These are phyloP conservation scores for Phanerodontia chrysosporium DNA, from an alignment of 768 basidiomycete species.

Conservation along the genomic window DNA sequence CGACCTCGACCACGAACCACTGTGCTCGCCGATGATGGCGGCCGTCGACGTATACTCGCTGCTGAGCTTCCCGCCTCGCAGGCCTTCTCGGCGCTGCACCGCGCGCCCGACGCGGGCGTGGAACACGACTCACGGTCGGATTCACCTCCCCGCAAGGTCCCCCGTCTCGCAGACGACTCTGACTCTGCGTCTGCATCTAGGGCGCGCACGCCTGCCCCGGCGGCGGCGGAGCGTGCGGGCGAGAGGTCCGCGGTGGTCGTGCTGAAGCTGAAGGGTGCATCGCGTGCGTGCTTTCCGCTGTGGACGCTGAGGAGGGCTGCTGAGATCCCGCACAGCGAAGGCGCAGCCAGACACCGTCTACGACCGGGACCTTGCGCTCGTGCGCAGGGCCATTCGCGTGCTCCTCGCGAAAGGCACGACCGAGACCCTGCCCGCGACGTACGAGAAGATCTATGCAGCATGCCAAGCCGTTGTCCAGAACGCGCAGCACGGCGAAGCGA, in stretches of 20 bases:
- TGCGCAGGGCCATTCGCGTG: slow-evolving; percentile 32
- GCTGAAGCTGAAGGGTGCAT: slow-evolving; percentile 43
- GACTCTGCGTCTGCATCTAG: slow-evolving; percentile 67
- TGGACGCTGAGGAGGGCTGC: too few relatives aligned
- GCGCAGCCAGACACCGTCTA: slow-evolving; percentile 1
- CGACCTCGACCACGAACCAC: too few relatives aligned
- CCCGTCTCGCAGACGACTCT: slow-evolving; percentile 61
- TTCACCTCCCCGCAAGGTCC: slow-evolving; percentile 64
- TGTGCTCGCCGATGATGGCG: neutral
- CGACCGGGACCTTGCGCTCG: slow-evolving; percentile 26
- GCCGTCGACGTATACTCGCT: slow-evolving; percentile 21
- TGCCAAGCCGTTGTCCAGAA: slow-evolving; percentile 54
- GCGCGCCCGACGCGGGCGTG: slow-evolving; percentile 15
- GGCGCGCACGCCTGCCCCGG: slow-evolving; percentile 24
- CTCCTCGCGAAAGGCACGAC: slow-evolving; percentile 35
- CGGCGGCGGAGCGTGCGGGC: slow-evolving; percentile 10
- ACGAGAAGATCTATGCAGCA: slow-evolving; percentile 51
- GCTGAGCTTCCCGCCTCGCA: slow-evolving; percentile 22
- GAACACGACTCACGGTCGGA: slow-evolving; percentile 40
- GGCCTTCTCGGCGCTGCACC: slow-evolving; percentile 19
- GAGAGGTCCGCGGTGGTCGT: slow-evolving; percentile 34
- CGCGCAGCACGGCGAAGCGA: slow-evolving; percentile 47
- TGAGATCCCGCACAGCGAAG: slow-evolving; percentile 15
- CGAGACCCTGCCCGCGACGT: slow-evolving; percentile 40
- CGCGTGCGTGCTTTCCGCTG: too few relatives aligned